Conservation (phyloP, 192 early-diverging fungal species). For the Glomus cerebriforme region DNA sequence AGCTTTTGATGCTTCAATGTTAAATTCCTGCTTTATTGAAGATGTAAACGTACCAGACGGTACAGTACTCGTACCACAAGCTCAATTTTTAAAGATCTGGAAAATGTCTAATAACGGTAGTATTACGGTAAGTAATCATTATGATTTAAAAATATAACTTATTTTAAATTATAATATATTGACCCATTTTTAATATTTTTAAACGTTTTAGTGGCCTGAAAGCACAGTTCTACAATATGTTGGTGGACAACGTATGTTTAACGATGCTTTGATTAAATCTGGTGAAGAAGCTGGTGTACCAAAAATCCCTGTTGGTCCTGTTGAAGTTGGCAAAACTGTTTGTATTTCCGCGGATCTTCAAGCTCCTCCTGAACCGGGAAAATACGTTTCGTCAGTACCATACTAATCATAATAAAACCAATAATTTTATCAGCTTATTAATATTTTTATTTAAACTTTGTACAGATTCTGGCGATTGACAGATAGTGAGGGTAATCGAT, state of each 20-base stretch:
- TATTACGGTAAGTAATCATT: not conserved
- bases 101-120: constrained; percentile 62
- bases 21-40: constrained; percentile 56
- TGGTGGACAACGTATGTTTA: constrained; percentile 55
- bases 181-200: not conserved
- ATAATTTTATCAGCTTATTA: not conserved
- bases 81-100: constrained; percentile 73
- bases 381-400: constrained; percentile 49
- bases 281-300: constrained; percentile 30
- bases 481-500: constrained; percentile 57
- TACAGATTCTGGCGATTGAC: constrained; percentile 60
- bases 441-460: not conserved
- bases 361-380: constrained; percentile 60
- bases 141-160: not conserved
- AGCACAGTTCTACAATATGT: constrained; percentile 56
- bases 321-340: constrained; percentile 53
- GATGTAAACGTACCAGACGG: constrained; percentile 71
- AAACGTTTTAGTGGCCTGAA: constrained; percentile 61
- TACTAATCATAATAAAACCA: not conserved
- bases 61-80: constrained; percentile 52
- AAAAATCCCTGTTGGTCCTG: constrained; percentile 45
- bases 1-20: not conserved
- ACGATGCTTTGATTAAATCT: constrained; percentile 25
- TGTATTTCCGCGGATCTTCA: constrained; percentile 65
- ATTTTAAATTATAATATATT: not conserved